phyloP scores from a whole-genome alignment of 257 asterid species.

The Lantana camara region DNA sequence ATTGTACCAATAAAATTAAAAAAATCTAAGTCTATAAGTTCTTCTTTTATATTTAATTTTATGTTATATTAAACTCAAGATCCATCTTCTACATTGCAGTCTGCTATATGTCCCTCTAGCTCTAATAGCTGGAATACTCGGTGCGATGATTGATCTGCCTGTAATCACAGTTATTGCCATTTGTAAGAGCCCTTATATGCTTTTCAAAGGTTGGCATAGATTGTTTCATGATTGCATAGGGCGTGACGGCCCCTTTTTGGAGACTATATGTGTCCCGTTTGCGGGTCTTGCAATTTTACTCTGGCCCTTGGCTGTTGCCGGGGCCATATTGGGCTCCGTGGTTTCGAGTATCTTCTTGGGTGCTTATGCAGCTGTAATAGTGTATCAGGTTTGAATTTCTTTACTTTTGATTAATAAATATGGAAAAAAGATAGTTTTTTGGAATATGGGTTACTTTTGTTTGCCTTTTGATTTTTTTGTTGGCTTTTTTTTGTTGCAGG shows the following conservation, averaged over 20 bases:
- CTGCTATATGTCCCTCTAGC: slow-evolving; percentile 68
- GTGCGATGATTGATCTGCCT: slow-evolving; percentile 59
- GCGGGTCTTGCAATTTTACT: slow-evolving; percentile 94
- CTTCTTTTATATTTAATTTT: no score
- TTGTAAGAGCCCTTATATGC: slow-evolving; percentile 83
- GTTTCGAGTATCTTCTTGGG: slow-evolving; percentile 79
- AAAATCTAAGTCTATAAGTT: no score
- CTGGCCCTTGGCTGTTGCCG: slow-evolving; percentile 95
- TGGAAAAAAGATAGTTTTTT: no score
- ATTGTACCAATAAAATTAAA: no score
- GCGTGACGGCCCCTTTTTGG: slow-evolving; percentile 95
- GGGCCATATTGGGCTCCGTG: slow-evolving; percentile 79
- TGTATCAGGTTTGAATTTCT: slow-evolving; percentile 67
- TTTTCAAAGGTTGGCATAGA: slow-evolving; percentile 90
- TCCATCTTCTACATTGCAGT: slow-evolving; percentile 45
- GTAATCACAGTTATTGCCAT: slow-evolving; percentile 64
- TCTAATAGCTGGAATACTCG: slow-evolving; percentile 64
- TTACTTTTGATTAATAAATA: no score
- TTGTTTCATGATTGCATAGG: slow-evolving; percentile 94
- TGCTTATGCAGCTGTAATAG: slow-evolving; percentile 88
- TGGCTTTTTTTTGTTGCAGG: slow-evolving; percentile 52
- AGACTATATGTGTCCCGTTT: slow-evolving; percentile 92
- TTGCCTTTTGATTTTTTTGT: neutral
- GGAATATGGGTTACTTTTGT: no score
- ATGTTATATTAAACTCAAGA: neutral